Base-by-base conservation (phyloP, 2,329 filamentous ascomycete genomes). In the Fusarium nodosum region DNA sequence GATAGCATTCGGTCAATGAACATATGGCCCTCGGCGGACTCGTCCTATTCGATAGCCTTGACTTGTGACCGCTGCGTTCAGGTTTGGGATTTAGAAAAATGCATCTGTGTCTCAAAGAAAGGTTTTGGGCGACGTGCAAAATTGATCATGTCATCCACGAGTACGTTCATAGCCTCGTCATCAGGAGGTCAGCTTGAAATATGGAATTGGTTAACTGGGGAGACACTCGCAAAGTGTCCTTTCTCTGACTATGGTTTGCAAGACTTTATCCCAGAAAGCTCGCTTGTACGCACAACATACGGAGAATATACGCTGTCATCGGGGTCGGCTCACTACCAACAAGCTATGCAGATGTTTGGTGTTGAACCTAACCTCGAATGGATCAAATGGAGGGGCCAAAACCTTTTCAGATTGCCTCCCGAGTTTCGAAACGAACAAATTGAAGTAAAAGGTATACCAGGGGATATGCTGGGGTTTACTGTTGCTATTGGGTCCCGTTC, bases 161-260 rank as follows among this genome's bases (percentile, higher is more conserved):
- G 16, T 10, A 11, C 20, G 1, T 13, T 51, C 13, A 16, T 26
- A 18, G 12, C 7, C 1, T 4, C 16, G 2, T 10, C 3, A 3
- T n/a, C 13, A 3, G 1, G 0, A 10, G 0, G 9, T 0, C 11
- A 4, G 16, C 3, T 50, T 0, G 1, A 5, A n/a, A 9, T 56
- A 9, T 26, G 16, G 33, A 3, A 56, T 24, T 51, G 33, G 54
- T 6, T 1, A 11, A 56, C 45, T 4, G 45, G 44, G 3, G 16
- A 56, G 15, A 16, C 6, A 0, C 5, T 39, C 4, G 13, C 11
- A 2, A 10, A 10, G 0, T n/a, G 18, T 6, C 9, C 13, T 13
- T 11, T n/a, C 12, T 11, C 11, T 4, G 3, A 15, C 15, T 22
- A 2, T 7, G 7, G 7, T 2, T 16, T 56, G 4, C 6, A 18